Conservation (phyloP, 306 rosid species). For the Dalbergia cochinchinensis region DNA sequence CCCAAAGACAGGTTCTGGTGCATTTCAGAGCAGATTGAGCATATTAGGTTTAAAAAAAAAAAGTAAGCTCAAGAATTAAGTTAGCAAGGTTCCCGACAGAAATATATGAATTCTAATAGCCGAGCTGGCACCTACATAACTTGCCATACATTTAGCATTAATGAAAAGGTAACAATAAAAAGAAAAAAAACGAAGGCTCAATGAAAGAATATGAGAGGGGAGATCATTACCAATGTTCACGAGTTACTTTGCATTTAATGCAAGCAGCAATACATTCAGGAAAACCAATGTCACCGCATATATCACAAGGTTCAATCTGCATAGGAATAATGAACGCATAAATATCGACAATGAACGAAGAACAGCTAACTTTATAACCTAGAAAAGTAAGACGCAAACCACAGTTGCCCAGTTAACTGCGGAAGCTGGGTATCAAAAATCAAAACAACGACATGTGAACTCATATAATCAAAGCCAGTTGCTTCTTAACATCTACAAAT, state of each 20-base stretch:
- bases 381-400: background rate
- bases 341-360: conserved; percentile 4
- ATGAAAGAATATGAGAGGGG: background rate
- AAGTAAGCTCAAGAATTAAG: background rate
- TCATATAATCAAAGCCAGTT: background rate
- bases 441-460: background rate
- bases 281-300: conserved; percentile 61
- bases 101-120: conserved; percentile 26
- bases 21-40: conserved; percentile 17
- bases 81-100: conserved; percentile 29
- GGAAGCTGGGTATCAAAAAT: background rate
- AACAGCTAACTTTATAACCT: conserved; percentile 7
- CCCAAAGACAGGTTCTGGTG: background rate
- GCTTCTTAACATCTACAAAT: background rate
- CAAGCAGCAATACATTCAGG: conserved; percentile 54
- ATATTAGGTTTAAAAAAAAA: conserved; percentile 8
- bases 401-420: background rate
- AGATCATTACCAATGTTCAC: conserved; percentile 69
- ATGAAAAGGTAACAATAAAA: background rate
- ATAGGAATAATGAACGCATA: conserved; percentile 38
- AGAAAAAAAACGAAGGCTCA: conserved; percentile 1
- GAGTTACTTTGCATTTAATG: conserved; percentile 52
- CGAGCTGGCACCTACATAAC: background rate
- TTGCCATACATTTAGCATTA: conserved; percentile 5
- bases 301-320: conserved; percentile 66